Conservation (phyloP, 805 yeast species). For the Lachancea fermentati region DNA sequence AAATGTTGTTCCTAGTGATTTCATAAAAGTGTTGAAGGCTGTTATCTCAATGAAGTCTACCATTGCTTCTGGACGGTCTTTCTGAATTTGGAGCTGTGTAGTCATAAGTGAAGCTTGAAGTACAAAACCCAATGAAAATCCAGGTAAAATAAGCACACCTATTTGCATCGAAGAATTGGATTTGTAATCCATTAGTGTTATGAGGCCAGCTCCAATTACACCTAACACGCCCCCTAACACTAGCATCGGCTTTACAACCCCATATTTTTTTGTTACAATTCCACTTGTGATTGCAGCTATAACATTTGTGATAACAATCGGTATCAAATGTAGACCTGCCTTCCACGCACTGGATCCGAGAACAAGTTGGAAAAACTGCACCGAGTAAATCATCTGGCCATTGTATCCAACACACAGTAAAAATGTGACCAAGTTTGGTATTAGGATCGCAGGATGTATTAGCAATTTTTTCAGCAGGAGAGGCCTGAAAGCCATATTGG, state of each 20-base stretch:
- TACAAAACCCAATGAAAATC: constrained; percentile 33
- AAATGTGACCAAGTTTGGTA: constrained; percentile 15
- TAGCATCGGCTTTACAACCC: constrained; percentile 33
- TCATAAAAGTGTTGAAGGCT: constrained; percentile 21
- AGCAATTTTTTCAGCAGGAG: neutral
- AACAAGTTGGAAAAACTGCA: constrained; percentile 25
- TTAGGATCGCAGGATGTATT: constrained; percentile 8
- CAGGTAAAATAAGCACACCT: constrained; percentile 37
- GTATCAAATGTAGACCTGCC: constrained; percentile 21
- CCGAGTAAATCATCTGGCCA: constrained; percentile 19
- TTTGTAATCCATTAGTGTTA: constrained; percentile 29
- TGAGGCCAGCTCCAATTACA: constrained; percentile 33
- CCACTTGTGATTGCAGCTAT: constrained; percentile 25
- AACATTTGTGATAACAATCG: constrained; percentile 18
- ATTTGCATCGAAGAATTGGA: constrained; percentile 28
- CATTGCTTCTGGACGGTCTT: constrained; percentile 12
- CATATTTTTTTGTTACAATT: constrained; percentile 30
- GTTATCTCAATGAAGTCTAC: constrained; percentile 20
- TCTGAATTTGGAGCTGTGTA: constrained; percentile 26
- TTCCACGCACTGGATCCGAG: constrained; percentile 20
- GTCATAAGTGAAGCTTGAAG: constrained; percentile 32
- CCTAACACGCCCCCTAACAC: constrained; percentile 30
- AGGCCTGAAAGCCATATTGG: constrained; percentile 4
- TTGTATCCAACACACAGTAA: constrained; percentile 17
- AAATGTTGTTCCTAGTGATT: constrained; percentile 20